phyloP scores from a whole-genome alignment of 345 rosid species.

The Lagerstroemia speciosa region DNA sequence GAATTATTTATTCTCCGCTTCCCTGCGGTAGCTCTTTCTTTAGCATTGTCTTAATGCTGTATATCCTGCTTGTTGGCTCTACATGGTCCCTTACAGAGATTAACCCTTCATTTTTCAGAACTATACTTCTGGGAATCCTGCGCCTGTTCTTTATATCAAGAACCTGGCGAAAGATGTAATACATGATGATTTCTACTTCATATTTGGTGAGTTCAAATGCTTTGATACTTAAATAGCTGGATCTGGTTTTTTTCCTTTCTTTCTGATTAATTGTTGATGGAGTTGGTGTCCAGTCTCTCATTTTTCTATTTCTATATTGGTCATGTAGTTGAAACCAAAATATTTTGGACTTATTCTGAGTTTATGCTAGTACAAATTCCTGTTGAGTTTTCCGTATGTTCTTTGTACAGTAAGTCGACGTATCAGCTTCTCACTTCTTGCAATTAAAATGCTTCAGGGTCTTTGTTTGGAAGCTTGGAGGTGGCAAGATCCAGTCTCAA shows the following conservation, averaged over 20 bases:
- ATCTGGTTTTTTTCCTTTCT: background rate
- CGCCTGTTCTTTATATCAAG: constrained; percentile 73
- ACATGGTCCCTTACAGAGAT: background rate
- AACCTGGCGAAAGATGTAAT: constrained; percentile 82
- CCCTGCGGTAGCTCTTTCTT: too few species aligned
- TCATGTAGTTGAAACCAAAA: background rate
- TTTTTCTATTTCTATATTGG: too few species aligned
- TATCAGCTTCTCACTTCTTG: constrained; percentile 12
- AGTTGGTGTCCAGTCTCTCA: too few species aligned
- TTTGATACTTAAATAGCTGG: background rate
- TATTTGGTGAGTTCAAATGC: constrained; percentile 59
- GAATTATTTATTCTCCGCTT: background rate
- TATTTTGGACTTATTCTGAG: background rate
- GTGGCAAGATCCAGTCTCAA: constrained; percentile 55
- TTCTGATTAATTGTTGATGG: background rate
- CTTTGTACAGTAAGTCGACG: too few species aligned
- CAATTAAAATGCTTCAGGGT: constrained; percentile 43
- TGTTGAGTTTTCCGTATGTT: background rate
- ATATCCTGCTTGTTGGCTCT: background rate
- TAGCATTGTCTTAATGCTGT: too few species aligned
- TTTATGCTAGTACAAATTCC: background rate
- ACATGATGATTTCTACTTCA: constrained; percentile 64
- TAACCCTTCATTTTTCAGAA: constrained; percentile 40
- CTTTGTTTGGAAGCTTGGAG: constrained; percentile 68
- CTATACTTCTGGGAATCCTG: constrained; percentile 77